Conservation (phyloP, 495 filamentous ascomycete species). For the Collariella sp. region DNA sequence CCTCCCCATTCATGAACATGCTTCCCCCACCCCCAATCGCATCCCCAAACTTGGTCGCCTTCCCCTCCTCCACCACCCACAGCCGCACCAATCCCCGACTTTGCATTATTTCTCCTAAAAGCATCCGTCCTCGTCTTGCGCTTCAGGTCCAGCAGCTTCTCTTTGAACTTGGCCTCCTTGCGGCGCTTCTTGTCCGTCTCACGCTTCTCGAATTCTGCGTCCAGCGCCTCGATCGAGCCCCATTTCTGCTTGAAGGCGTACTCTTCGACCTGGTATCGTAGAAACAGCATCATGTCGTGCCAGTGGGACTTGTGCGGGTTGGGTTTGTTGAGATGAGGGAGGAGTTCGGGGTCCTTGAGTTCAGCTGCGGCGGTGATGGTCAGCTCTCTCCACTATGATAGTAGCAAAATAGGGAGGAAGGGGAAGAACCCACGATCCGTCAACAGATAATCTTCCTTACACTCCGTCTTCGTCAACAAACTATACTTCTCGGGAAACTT, state of each 20-base stretch:
- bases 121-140: constrained; percentile 88
- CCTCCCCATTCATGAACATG: constrained; percentile 90
- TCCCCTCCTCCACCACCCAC: constrained; percentile 16
- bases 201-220: constrained; percentile 79
- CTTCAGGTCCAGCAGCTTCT: constrained; percentile 80
- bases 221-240: constrained; percentile 75
- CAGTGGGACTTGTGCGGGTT: constrained; percentile 94
- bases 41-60: constrained; percentile 68
- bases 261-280: constrained; percentile 88
- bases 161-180: constrained; percentile 87
- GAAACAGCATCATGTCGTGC: constrained; percentile 97
- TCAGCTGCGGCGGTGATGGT: constrained; percentile 49
- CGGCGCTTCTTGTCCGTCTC: constrained; percentile 74
- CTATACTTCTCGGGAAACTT: constrained; percentile 85
- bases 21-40: constrained; percentile 54
- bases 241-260: constrained; percentile 79
- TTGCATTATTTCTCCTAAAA: constrained; percentile 52
- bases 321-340: constrained; percentile 79
- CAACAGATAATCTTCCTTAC: constrained; percentile 85
- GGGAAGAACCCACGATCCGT: constrained; percentile 65
- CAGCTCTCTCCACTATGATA: background rate
- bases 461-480: constrained; percentile 92
- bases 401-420: background rate
- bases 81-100: constrained; percentile 30
- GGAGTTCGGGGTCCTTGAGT: constrained; percentile 70